Evolutionary conservation across 345 rosid species (phyloP), one percentile per base, ranked within the genome.

Genomic region (Cardamine resedifolia): DNA sequence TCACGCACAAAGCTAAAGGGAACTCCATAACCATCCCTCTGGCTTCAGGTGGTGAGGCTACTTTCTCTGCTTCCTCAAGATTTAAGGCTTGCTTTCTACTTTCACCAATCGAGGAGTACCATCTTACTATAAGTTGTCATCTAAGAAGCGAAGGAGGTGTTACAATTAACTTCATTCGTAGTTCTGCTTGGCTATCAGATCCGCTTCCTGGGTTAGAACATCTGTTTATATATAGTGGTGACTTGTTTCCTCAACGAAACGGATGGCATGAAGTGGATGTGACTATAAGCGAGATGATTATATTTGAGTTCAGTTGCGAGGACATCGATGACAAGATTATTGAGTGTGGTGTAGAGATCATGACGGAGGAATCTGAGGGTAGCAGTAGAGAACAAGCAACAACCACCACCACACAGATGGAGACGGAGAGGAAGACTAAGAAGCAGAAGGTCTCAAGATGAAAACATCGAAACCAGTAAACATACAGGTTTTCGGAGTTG

Each of bases 271-370:
- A 70, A 10, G 23, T 33, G 16, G 73, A 68, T 20, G 41, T 57
- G n/a, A 7, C 55, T 19, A 20, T 3, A 33, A 21, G 51, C 3
- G 58, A 31, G n/a, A 16, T n/a, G n/a, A n/a, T 70, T 58, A 1
- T 0, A 0, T 70, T 58, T 70, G 26, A 58, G 3, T 70, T 70
- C 58, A 33, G 33, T n/a, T n/a, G n/a, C n/a, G n/a, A n/a, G n/a
- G n/a, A n/a, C 16, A 14, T 18, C 15, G 39, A 34, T 16, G 18
- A 38, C 19, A 67, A 53, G 73, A 44, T 68, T 44, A 47, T 58
- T 24, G 73, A 56, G 55, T 68, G 72, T 14, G 72, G 72, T 55
- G 52, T 55, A 68, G 15, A 27, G 1, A 16, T 68, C n/a, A 4
- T 65, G 58, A 5, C 20, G 21, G 70, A 66, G 48, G 70, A 34